A percentile compares a stretch with the other conserved stretches of the same genome.
Evolutionary conservation across 192 early-diverging fungal genomes (phyloP).

Genomic region (Neocallimastix lanati): DNA sequence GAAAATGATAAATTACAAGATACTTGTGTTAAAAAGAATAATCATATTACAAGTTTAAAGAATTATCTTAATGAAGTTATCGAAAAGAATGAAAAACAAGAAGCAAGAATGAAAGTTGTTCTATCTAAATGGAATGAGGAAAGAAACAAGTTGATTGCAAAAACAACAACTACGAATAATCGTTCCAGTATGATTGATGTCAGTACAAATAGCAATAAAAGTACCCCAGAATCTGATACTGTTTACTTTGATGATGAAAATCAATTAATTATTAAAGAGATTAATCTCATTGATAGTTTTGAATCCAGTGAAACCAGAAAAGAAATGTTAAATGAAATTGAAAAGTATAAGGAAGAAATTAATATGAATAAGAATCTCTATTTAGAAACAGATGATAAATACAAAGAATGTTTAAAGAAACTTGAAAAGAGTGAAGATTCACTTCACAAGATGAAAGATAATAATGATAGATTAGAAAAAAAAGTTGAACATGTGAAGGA

Average conservation of each 20-base stretch:
- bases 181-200: neutral
- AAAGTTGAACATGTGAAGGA: neutral
- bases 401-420: neutral
- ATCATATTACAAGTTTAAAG: neutral
- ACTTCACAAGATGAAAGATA: neutral
- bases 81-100: neutral
- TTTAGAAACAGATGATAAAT: neutral
- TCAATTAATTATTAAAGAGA: neutral
- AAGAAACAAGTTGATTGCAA: neutral
- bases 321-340: neutral
- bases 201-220: neutral
- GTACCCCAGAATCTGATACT: neutral
- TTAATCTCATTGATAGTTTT: neutral
- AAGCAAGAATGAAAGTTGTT: neutral
- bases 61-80: neutral
- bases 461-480: neutral
- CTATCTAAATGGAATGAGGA: neutral
- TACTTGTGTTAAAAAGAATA: neutral
- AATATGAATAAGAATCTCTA: neutral
- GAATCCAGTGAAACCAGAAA: neutral
- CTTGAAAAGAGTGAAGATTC: neutral
- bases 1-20: neutral
- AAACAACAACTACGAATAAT: neutral
- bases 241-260: neutral
- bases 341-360: neutral